Base-by-base conservation (phyloP, 192 early-diverging fungal species). In the Phlyctochytrium planicorne region DNA sequence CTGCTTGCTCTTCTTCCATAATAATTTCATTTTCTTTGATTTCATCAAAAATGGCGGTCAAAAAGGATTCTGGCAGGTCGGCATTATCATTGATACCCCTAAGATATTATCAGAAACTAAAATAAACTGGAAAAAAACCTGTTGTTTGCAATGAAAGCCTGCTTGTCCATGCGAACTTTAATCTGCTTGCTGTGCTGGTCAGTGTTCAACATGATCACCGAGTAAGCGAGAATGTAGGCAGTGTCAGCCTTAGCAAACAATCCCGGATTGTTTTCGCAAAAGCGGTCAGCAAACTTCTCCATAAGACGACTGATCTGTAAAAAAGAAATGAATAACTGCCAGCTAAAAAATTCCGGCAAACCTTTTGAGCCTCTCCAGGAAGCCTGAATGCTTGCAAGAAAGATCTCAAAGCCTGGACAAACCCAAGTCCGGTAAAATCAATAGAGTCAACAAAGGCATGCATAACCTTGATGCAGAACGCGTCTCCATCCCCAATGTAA, bases 21-120 rank as follows among this genome's bases (percentile, higher is more conserved):
- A 91, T 91, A 72, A 98, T 98, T 79, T 98, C 95, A 64, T 95
- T 87, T 14, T 36, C 57, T 34, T 70, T 75, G 34, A 98, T 92
- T 65, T 96, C 87, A 53, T 96, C 89, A 72, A 87, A 98, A 40
- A 95, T 93, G 1, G 59, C 67, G 25, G 68, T 75, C n/a, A 96
- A 79, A 56, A 88, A 84, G 60, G 87, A 89, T 32, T 81, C 78
- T 14, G 90, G 85, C 53, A 97, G 75, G 75, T 95, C 88, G 6
- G 71, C 72, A 65, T 91, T 88, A 71, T 94, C 95, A 76, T 95
- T 90, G 76, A 95, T 92, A 32, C 95, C 95, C 34, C 92, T 71
- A 37, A 27, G 2, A 29, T 16, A 59, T n/a, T 30, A 59, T 6
- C 10, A 25, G 56, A 59, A 4, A 33, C 23, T 31, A 27, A 57